Evolutionary conservation across 768 basidiomycete genomes (phyloP), one percentile per base, ranked within the genome.

Genomic region (Lentinula boryana): DNA sequence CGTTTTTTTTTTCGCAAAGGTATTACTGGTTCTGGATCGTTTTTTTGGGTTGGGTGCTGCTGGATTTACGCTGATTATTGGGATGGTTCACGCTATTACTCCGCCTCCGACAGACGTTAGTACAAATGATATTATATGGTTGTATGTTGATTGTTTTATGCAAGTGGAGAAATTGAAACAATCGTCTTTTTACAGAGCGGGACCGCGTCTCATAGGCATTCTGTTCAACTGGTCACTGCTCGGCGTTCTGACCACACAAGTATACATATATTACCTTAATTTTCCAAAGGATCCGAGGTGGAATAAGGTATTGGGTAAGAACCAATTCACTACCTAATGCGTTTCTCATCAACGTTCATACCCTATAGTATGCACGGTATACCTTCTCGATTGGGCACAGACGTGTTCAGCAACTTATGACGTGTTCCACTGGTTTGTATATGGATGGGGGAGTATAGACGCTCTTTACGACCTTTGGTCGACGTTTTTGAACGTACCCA

Each of bases 351-450:
- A 2, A 13, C 33, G 13, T 6, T 60, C 21, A 6, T 16, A 4
- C n/a, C 7, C 21, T 21, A 12, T 58, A 67, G 66, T 67, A 27
- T 67, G 64, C 36, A 13, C 58, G 27, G 52, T 67, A 3, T 67
- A 67, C 52, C 38, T 64, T 4, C 31, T 65, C 6, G 66, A 67
- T 52, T 67, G 64, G 66, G 62, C 53, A 15, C 66, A 67, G 52
- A 67, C 66, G 1, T 59, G 61, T 46, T 63, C 63, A 10, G 64
- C 64, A 6, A 67, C 66, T 1, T 65, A 67, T 32, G 66, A 67
- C 36, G 63, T 46, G 4, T 64, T 67, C 40, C 64, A 67, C 12
- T 67, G 66, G 66, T 67, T 65, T 38, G 65, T 65, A 10, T 64
- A 62, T 58, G 66, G 64, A 12, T 67, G 63, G 63, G 66, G 66